Conservation (phyloP, 139 green algal genomes). For the Raphidocelis subcapitata region DNA sequence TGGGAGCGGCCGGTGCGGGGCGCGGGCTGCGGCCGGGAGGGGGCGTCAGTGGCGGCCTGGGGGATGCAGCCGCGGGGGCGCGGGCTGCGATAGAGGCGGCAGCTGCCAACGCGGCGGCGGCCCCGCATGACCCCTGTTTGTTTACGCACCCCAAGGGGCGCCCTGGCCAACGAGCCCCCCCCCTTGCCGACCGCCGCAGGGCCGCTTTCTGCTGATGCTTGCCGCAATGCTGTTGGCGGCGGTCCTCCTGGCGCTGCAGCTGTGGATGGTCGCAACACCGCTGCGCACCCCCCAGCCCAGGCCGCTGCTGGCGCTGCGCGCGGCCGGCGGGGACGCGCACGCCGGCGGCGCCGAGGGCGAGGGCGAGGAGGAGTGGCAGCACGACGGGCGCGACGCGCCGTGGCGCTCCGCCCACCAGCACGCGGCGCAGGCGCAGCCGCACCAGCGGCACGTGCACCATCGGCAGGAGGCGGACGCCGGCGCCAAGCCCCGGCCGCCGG, state of each 20-base stretch:
- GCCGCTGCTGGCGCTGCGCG: constrained; percentile 5
- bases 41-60: too few relatives aligned
- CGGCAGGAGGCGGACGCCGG: background rate
- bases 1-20: background rate
- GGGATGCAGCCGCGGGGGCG: too few relatives aligned
- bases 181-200: too few relatives aligned
- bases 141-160: too few relatives aligned
- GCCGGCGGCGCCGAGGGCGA: background rate
- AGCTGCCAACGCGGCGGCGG: too few relatives aligned
- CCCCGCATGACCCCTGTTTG: constrained; percentile 6
- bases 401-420: background rate
- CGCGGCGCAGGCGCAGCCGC: background rate
- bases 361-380: background rate
- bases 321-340: too few relatives aligned
- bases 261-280: constrained; percentile 47
- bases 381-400: too few relatives aligned
- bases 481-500: too few relatives aligned
- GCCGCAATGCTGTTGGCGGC: constrained; percentile 4
- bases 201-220: constrained; percentile 22
- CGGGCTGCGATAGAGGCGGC: too few relatives aligned
- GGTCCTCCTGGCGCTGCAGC: constrained; percentile 26
- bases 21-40: too few relatives aligned
- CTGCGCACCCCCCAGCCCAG: background rate
- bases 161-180: too few relatives aligned
- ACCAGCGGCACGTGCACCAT: constrained; percentile 8